Base-by-base conservation (phyloP, 176 grass and related monocot species). In the Cocos nucifera region DNA sequence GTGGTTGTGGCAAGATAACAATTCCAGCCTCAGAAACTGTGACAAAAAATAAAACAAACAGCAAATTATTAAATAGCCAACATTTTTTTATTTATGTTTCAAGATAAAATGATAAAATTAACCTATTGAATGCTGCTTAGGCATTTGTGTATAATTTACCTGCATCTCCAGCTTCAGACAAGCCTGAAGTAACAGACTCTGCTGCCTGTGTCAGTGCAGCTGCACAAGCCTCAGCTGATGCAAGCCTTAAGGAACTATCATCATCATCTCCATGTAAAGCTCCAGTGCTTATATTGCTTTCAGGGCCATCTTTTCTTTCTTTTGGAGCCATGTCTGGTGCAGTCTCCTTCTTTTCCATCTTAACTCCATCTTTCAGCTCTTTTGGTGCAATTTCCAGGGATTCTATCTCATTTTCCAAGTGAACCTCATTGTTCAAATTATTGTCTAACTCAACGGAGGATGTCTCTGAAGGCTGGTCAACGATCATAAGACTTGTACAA, bases 181-280 rank as follows among this genome's bases (percentile, higher is more conserved):
- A 81, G 60, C 87, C 79, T 49, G 76, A 83, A 65, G 79, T 75
- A 74, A 86, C 86, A 85, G 70, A 75, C 64, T 83, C 84, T 62
- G 79, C 78, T 26, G 88, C 93, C 27, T 80, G 69, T 73, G 27
- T 71, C 62, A 98, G 84, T 15, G 93, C 84, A 61, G 76, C 64
- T 65, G 84, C 88, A 59, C 82, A 92, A 48, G 88, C 93, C 77
- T 92, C 88, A 53, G 93, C 88, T 49, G 93, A 92, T 62, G 71
- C 82, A 58, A 76, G 22, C 51, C 93, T 86, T 56, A 78, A 35
- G 29, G 84, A 82, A 73, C 53, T 83, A 26, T 67, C 76, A 6
- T 62, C 62, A 49, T 75, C 70, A 74, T 74, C 79, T 20, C 62
- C 60, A 6, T 55, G 66, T 61, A 61, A 69, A 53, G 67, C 64